phyloP scores from a whole-genome alignment of 768 basidiomycete genomes.

The Hypholoma fasciculare region DNA sequence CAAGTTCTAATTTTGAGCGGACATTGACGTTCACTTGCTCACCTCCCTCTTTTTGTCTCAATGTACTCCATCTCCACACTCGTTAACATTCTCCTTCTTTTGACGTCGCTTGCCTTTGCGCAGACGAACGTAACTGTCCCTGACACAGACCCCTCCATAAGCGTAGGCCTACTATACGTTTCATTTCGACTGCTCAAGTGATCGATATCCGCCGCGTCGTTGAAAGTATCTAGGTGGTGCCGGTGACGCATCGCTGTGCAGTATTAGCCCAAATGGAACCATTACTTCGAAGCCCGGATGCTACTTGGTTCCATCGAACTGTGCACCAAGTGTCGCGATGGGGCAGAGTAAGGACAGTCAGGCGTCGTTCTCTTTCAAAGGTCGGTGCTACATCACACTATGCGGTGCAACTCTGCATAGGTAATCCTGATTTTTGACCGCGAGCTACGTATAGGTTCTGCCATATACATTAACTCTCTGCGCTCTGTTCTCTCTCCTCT shows the following conservation, averaged over 20 bases:
- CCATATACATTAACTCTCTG: conserved; percentile 4
- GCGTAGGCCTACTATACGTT: neutral
- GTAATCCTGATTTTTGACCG: neutral
- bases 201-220: no score
- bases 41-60: no score
- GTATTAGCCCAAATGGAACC: neutral
- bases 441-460: neutral
- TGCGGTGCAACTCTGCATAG: no score
- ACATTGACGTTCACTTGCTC: no score
- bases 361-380: conserved; percentile 6
- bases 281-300: neutral
- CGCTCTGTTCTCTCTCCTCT: neutral
- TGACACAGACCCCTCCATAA: conserved; percentile 10
- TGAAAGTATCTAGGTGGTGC: neutral
- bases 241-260: neutral
- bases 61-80: no score
- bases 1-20: no score
- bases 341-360: neutral
- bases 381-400: neutral
- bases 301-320: neutral
- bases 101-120: neutral
- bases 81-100: neutral
- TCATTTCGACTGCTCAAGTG: no score
- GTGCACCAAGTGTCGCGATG: neutral
- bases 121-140: conserved; percentile 10